Evolutionary conservation across 2,329 filamentous ascomycete species (phyloP).

Genomic region (Talaromyces sp.): DNA sequence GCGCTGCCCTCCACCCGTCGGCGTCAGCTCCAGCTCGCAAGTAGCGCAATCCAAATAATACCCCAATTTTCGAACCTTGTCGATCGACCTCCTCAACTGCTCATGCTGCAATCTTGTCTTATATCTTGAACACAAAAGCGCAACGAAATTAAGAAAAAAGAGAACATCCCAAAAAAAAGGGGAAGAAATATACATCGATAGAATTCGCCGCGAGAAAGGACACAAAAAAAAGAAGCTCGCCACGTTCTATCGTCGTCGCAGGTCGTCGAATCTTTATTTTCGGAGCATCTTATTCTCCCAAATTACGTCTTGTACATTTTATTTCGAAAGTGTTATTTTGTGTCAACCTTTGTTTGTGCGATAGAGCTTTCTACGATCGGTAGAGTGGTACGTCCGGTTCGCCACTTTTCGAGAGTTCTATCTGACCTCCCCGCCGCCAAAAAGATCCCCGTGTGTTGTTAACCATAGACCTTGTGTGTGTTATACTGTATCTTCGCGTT

Average conservation of each 20-base stretch:
- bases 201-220: neutral
- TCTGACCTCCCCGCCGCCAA: neutral
- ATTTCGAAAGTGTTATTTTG: neutral
- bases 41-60: conserved; percentile 3
- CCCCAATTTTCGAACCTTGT: neutral
- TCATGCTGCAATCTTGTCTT: neutral
- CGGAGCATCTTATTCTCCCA: neutral
- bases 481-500: conserved; percentile 1
- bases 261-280: conserved; percentile 6
- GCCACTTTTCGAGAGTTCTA: neutral
- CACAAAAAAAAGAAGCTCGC: neutral
- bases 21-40: conserved; percentile 12
- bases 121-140: neutral
- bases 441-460: conserved; percentile 5
- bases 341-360: conserved; percentile 1
- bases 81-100: neutral
- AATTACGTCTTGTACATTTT: conserved; percentile 8
- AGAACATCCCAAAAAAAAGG: neutral
- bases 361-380: conserved; percentile 9
- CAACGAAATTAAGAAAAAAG: conserved; percentile 1
- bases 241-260: conserved; percentile 10
- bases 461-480: conserved; percentile 3
- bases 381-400: conserved; percentile 6
- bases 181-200: neutral
- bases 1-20: conserved; percentile 11